Base-by-base conservation (phyloP, 805 yeast species). In the Isabelozyma heimii region DNA sequence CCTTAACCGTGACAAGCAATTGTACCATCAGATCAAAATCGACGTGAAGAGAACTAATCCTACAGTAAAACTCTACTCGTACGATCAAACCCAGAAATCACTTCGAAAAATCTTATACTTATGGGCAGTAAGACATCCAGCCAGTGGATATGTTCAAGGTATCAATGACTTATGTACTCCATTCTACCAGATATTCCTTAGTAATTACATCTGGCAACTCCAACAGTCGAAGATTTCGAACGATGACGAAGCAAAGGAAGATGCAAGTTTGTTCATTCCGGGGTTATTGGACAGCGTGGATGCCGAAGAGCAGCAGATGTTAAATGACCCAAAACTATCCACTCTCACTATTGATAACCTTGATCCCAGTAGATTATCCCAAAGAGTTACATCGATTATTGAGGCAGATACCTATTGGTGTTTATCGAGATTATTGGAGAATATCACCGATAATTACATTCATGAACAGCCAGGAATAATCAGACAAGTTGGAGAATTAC, bases 321-420 rank as follows among this genome's bases (percentile, higher is more conserved):
- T 59, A 20, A 27, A 47, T 6, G 75, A 69, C 44, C 60, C 65
- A 3, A 47, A 57, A 7, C 56, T 71, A 28, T 33, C 46, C 44
- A 46, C 48, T n/a, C 62, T 63, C 44, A 59, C 58, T 10, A 75
- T 86, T 14, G 87, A 81, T 47, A 70, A 67, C 15, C 76, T 83
- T 57, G 88, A 91, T 64, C 89, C 96, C 0, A 67, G 64, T 1
- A 68, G 70, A 7, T 63, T 91, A 49, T 83, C 90, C 1, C 64
- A 72, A 26, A 81, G 83, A 41, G 83, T 85, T 14, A 65, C 85
- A 40, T 77, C 82, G 44, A 81, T 81, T 13, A 82, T 92, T 15
- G 99, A 94, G 63, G 97, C 97, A 2, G 99, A 94, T 69, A 85
- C 97, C 2, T 94, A 89, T 70, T 94, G 99, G 99, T 94, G 98